These are phyloP conservation scores for Trichoderma guizhouense DNA, from an alignment of 2,329 filamentous ascomycete species.

Conservation along the genomic window DNA sequence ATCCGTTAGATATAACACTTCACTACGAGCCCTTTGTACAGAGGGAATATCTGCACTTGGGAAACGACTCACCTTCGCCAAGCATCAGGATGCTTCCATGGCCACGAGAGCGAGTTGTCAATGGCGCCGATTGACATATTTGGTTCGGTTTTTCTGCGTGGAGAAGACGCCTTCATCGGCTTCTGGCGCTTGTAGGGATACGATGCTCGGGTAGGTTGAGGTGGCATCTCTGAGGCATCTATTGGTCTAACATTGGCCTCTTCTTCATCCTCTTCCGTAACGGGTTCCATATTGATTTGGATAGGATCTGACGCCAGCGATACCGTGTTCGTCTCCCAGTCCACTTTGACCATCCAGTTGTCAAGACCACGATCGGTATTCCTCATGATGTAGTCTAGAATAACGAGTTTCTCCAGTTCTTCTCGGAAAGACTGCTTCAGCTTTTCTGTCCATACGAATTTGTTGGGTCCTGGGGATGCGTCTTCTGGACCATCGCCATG, in stretches of 20 bases:
- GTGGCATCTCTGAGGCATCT: conserved; percentile 43
- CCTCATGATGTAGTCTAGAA: conserved; percentile 97
- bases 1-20: not conserved
- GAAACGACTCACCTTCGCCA: conserved; percentile 53
- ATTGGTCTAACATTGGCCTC: conserved; percentile 54
- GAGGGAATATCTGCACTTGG: not conserved
- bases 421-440: conserved; percentile 91
- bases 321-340: conserved; percentile 77
- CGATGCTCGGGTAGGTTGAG: conserved; percentile 42
- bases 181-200: conserved; percentile 75
- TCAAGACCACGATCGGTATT: conserved; percentile 96
- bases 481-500: conserved; percentile 31
- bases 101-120: conserved; percentile 97
- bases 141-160: conserved; percentile 46
- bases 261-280: conserved; percentile 41
- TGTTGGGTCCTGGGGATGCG: conserved; percentile 40
- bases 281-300: conserved; percentile 59
- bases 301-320: conserved; percentile 81
- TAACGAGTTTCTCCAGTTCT: conserved; percentile 93
- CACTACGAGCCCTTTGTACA: not conserved
- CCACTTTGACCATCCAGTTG: conserved; percentile 99
- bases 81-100: conserved; percentile 97
- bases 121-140: conserved; percentile 84
- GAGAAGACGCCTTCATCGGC: conserved; percentile 74
- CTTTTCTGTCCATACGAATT: conserved; percentile 81